Conservation (phyloP, 2,329 filamentous ascomycete species). For the Cladosporium austrohemisphaericum region DNA sequence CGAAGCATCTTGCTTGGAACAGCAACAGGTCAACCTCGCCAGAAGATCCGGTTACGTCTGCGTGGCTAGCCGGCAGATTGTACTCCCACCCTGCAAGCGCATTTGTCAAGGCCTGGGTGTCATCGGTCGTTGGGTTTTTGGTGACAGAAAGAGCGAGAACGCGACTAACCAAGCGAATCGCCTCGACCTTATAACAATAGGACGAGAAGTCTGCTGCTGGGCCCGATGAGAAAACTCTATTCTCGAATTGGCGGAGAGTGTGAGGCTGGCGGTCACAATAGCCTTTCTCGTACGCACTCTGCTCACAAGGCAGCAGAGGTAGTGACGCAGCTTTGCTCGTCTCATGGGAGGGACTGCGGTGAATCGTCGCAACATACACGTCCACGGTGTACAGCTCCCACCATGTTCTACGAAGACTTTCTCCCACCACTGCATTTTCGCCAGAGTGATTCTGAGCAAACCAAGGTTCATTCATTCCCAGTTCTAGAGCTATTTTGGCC, state of each 20-base stretch:
- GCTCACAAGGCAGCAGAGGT: not conserved
- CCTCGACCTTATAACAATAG: conserved; percentile 79
- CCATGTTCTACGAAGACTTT: conserved; percentile 85
- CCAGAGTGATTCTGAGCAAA: conserved; percentile 50
- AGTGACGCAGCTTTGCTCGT: conserved; percentile 25
- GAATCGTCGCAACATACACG: conserved; percentile 78
- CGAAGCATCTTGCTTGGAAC: conserved; percentile 85
- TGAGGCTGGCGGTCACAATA: conserved; percentile 37
- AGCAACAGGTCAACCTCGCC: conserved; percentile 82
- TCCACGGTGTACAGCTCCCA: conserved; percentile 83
- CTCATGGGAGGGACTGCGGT: conserved; percentile 46
- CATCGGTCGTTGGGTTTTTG: conserved; percentile 32
- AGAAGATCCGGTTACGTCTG: conserved; percentile 63
- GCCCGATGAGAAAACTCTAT: conserved; percentile 68
- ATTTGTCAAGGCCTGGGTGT: conserved; percentile 56
- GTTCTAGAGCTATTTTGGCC: conserved; percentile 67
- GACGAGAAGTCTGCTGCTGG: conserved; percentile 69
- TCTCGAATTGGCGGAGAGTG: conserved; percentile 72
- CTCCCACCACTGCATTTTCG: conserved; percentile 85
- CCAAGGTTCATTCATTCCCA: conserved; percentile 68
- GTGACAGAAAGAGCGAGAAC: conserved; percentile 55
- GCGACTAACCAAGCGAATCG: conserved; percentile 71
- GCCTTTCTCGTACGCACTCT: conserved; percentile 37
- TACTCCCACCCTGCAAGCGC: conserved; percentile 72
- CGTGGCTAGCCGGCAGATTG: conserved; percentile 70